Evolutionary conservation across 805 yeast genomes (phyloP), one percentile per base, ranked within the genome.

Genomic region (Barnettozyma wickerhamii): DNA sequence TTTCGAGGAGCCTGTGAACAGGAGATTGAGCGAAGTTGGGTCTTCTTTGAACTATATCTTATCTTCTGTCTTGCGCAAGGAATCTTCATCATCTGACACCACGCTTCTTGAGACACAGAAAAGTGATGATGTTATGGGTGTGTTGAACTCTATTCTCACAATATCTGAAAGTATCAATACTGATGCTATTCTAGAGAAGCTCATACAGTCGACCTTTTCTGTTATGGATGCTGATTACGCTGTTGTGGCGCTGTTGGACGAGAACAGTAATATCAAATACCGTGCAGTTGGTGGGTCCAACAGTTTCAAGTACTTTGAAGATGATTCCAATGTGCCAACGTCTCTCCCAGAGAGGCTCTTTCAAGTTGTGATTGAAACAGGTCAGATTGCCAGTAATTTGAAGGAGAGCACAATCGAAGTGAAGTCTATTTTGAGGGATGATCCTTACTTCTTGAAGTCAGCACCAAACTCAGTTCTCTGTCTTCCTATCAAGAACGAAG

Each of bases 101-200:
- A 18, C 38, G 1, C 14, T 33, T 3, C 10, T 33, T 10, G 46
- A 43, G n/a, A n/a, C 42, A 4, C 42, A 33, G 18, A 43, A 37
- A 35, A 33, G 21, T 13, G 9, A 42, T 6, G 49, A 58, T 34
- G 46, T 63, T 33, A 62, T 62, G 33, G 50, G 50, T n/a, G 73
- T 74, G 0, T 57, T 74, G 38, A 62, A 62, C 38, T 66, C 75
- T 2, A 72, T 77, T 47, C 57, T 73, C n/a, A 65, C 66, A 12
- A 71, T 74, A n/a, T 67, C 76, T 2, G 77, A 72, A 46, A 64
- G 73, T 6, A 63, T 67, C 12, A 64, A 65, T 36, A 55, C 60
- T 32, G 60, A 59, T 4, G 51, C 65, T 1, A 71, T 73, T 35
- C 52, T 66, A 4, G 49, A 56, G 17, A 68, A 62, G 32, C 46